A percentile compares a stretch with the other conserved stretches of the same genome.
These are phyloP conservation scores for Cocos nucifera DNA, from an alignment of 176 grass and related monocot species.

Conservation along the genomic window DNA sequence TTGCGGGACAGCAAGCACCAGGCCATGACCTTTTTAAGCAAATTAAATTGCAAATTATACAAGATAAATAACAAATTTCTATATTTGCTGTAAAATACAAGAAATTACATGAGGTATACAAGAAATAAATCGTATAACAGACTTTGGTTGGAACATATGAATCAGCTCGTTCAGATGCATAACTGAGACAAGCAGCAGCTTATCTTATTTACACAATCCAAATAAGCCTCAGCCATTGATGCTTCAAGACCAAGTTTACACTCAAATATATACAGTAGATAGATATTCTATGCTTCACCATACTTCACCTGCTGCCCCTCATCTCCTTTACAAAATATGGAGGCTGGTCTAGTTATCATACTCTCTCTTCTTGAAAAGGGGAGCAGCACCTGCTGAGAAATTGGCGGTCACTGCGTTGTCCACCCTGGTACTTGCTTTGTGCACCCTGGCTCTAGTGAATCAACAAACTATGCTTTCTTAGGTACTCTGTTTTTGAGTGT, in stretches of 20 bases:
- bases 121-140: not conserved
- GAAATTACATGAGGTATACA: not conserved
- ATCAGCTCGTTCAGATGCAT: not conserved
- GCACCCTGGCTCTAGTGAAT: no score
- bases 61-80: not conserved
- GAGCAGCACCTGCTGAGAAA: no score
- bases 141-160: not conserved
- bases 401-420: no score
- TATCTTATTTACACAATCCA: not conserved
- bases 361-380: no score
- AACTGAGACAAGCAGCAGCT: not conserved
- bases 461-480: conserved; percentile 26
- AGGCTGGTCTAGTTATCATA: no score
- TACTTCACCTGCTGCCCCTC: no score
- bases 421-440: no score
- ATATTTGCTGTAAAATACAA: not conserved
- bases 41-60: not conserved
- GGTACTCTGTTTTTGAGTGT: conserved; percentile 49
- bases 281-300: no score
- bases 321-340: no score
- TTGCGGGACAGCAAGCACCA: no score
- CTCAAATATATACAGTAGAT: no score
- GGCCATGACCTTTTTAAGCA: no score
- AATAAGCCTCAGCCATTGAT: not conserved
- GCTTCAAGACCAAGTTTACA: not conserved